phyloP scores from a whole-genome alignment of 177 flowering plant species.

The Tripterygium wilfordii region DNA sequence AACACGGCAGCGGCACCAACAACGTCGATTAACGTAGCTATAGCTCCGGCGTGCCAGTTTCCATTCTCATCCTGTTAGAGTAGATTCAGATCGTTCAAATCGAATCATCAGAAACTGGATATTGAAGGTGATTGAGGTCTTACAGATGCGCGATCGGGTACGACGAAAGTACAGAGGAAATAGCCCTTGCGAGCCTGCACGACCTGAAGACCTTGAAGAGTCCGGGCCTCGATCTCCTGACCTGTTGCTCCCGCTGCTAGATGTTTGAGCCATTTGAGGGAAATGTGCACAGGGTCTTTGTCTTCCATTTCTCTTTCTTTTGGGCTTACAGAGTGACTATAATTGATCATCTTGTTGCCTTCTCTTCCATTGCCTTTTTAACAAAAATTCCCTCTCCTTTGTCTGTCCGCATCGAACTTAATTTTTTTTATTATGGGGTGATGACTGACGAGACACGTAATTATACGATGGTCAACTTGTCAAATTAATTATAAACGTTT shows the following conservation, averaged over 20 bases:
- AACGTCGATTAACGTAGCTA: conserved; percentile 33
- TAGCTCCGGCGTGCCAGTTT: conserved; percentile 49
- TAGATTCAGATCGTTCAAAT: too few species aligned
- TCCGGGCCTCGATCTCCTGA: conserved; percentile 6
- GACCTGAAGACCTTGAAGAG: conserved; percentile 17
- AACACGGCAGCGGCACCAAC: conserved; percentile 25
- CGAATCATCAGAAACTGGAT: not conserved
- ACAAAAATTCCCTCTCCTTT: too few species aligned
- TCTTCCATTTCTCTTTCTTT: conserved; percentile 9
- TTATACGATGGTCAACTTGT: too few species aligned
- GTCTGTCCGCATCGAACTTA: too few species aligned
- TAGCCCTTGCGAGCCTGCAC: conserved; percentile 17
- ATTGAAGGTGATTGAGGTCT: not conserved
- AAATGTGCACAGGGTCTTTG: not conserved
- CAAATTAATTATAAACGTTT: too few species aligned
- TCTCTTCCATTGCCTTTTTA: too few species aligned
- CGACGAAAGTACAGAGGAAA: conserved; percentile 18
- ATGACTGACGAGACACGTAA: too few species aligned
- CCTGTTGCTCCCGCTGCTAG: conserved; percentile 9
- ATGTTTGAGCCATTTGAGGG: conserved; percentile 22
- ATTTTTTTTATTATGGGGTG: too few species aligned
- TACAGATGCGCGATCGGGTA: conserved; percentile 16
- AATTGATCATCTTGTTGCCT: too few species aligned
- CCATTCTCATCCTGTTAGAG: conserved; percentile 45
- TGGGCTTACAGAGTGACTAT: too few species aligned